Conservation (phyloP, 2,329 filamentous ascomycete species). For the Aspergillus tubingensis region DNA sequence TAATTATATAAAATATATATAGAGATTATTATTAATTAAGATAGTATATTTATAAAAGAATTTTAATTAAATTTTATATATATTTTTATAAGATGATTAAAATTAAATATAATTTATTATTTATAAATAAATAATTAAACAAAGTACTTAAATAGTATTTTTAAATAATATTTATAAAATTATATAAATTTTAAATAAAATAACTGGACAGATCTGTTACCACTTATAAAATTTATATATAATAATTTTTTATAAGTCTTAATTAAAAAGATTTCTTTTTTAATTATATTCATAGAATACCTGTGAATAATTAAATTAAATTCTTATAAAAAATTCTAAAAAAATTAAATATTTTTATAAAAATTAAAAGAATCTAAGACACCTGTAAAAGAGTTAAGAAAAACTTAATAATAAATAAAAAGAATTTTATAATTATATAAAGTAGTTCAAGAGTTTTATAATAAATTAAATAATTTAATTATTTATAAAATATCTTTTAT, state of each 20-base stretch:
- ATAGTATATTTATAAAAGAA: neutral
- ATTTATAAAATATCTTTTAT: neutral
- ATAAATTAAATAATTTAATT: neutral
- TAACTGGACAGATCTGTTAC: neutral
- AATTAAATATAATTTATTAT: neutral
- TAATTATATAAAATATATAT: too few species aligned
- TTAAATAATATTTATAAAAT: neutral
- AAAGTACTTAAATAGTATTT: neutral
- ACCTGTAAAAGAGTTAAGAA: too few species aligned
- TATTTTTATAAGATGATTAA: neutral
- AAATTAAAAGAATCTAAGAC: too few species aligned
- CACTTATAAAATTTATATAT: neutral
- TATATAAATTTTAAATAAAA: slow-evolving; percentile 4
- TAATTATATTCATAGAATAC: neutral
- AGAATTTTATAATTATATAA: neutral
- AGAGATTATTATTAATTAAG: neutral
- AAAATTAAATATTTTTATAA: too few species aligned
- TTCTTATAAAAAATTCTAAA: neutral
- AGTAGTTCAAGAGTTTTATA: neutral
- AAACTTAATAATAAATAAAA: too few species aligned
- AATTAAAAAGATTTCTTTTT: neutral
- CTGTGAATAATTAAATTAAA: slow-evolving; percentile 1
- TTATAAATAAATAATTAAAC: neutral
- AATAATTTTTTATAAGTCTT: neutral
- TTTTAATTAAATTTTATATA: neutral